phyloP scores from a whole-genome alignment of 768 basidiomycete genomes.

The Dendrothele bispora region DNA sequence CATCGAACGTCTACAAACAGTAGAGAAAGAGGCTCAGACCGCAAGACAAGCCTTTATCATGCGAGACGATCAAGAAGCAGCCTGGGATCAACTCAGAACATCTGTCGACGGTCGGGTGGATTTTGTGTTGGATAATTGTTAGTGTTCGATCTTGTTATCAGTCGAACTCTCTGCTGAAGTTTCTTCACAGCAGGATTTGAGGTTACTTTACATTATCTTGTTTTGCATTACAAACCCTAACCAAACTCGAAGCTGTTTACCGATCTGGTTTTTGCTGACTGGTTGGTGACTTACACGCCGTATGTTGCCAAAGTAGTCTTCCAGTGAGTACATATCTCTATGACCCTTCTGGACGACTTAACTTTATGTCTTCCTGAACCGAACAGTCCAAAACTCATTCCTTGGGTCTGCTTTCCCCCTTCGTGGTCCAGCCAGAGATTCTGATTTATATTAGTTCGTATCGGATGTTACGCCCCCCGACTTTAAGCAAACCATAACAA shows the following conservation, averaged over 20 bases:
- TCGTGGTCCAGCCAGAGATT: no score
- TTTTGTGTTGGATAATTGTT: slow-evolving; percentile 93
- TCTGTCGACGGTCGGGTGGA: slow-evolving; percentile 65
- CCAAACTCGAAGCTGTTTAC: slow-evolving; percentile 77
- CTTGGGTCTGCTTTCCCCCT: no score
- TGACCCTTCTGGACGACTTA: neutral
- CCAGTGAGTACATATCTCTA: slow-evolving; percentile 58
- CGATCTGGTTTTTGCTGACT: slow-evolving; percentile 91
- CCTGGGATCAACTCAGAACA: slow-evolving; percentile 70
- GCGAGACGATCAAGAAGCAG: slow-evolving; percentile 73
- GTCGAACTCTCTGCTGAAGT: no score
- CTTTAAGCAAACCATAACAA: slow-evolving; percentile 59
- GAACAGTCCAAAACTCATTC: slow-evolving; percentile 84
- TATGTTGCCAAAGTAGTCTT: slow-evolving; percentile 82
- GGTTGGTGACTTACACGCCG: slow-evolving; percentile 86
- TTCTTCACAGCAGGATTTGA: slow-evolving; percentile 78
- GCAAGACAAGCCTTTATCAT: slow-evolving; percentile 81
- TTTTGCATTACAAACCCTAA: neutral
- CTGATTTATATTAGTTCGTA: no score
- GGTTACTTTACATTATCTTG: slow-evolving; percentile 37
- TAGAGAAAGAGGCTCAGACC: slow-evolving; percentile 77
- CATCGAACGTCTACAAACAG: slow-evolving; percentile 79
- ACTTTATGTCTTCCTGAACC: neutral
- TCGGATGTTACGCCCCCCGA: slow-evolving; percentile 91
- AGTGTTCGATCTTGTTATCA: slow-evolving; percentile 4